Evolutionary conservation across 1,139 yeast species (phyloP).

Genomic region (Lodderomyces metapsilosis): DNA sequence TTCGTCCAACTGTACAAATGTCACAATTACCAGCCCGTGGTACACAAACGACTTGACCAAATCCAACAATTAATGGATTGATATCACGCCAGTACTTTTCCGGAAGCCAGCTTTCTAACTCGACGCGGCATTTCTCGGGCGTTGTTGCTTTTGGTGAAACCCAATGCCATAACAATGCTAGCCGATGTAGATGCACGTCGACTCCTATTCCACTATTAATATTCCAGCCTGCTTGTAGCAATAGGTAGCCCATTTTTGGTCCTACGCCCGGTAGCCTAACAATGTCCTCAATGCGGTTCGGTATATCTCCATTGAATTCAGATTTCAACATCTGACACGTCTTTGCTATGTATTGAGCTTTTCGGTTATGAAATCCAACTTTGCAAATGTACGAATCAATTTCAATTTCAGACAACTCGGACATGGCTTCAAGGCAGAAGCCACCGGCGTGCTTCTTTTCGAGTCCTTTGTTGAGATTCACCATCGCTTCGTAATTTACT

Average conservation of each 20-base stretch:
- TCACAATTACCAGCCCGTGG: constrained; percentile 75
- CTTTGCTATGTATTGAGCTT: constrained; percentile 66
- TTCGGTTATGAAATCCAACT: constrained; percentile 86
- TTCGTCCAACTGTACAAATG: constrained; percentile 57
- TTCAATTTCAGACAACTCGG: constrained; percentile 51
- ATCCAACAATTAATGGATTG: constrained; percentile 85
- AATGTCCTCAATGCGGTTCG: constrained; percentile 64
- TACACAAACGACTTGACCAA: constrained; percentile 86
- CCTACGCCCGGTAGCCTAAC: constrained; percentile 87
- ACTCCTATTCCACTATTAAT: constrained; percentile 83
- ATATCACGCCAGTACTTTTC: constrained; percentile 74
- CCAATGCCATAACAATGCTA: constrained; percentile 85
- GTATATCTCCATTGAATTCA: constrained; percentile 64
- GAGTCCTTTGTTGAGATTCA: constrained; percentile 41
- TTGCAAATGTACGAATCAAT: constrained; percentile 67
- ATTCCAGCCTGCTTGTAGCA: constrained; percentile 81
- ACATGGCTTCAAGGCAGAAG: constrained; percentile 28
- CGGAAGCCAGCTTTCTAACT: constrained; percentile 75
- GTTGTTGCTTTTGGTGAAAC: constrained; percentile 49
- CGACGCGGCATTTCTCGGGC: constrained; percentile 75
- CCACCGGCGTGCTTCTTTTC: constrained; percentile 23
- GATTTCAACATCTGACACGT: constrained; percentile 55
- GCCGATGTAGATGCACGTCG: constrained; percentile 86
- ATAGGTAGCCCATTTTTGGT: constrained; percentile 87
- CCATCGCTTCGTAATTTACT: constrained; percentile 73